These are phyloP conservation scores for Mycosphaerella sp. DNA, from an alignment of 2,329 filamentous ascomycete species.

Conservation along the genomic window DNA sequence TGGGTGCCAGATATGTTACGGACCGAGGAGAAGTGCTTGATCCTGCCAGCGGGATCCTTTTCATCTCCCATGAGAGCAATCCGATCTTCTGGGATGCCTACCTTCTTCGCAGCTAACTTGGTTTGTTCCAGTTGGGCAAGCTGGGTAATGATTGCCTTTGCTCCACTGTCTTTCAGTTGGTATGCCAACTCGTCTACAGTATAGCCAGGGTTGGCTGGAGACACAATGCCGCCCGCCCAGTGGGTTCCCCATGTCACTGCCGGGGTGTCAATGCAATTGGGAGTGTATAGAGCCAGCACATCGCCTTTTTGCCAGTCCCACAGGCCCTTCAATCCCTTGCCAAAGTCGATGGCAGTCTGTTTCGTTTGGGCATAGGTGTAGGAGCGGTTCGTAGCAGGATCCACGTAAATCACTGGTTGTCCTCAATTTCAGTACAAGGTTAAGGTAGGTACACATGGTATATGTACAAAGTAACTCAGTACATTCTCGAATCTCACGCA, in stretches of 20 bases:
- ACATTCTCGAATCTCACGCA: too few species aligned
- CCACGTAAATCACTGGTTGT: slow-evolving; percentile 63
- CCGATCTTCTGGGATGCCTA: slow-evolving; percentile 62
- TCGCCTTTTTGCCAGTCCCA: slow-evolving; percentile 79
- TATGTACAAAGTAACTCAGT: too few species aligned
- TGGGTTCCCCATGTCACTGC: slow-evolving; percentile 68
- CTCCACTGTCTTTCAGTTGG: slow-evolving; percentile 71
- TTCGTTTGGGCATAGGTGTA: slow-evolving; percentile 68
- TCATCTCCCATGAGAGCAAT: slow-evolving; percentile 71
- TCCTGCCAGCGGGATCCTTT: slow-evolving; percentile 50
- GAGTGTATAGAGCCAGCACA: slow-evolving; percentile 72
- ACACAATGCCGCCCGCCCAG: slow-evolving; percentile 74
- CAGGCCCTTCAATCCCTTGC: slow-evolving; percentile 64
- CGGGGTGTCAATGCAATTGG: slow-evolving; percentile 80
- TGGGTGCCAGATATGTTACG: slow-evolving; percentile 56
- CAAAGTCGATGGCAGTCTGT: slow-evolving; percentile 64
- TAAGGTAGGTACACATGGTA: too few species aligned
- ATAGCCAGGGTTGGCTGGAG: slow-evolving; percentile 85
- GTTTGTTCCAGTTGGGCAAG: slow-evolving; percentile 57
- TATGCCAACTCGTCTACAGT: slow-evolving; percentile 75
- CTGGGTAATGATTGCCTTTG: slow-evolving; percentile 70
- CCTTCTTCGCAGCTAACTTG: slow-evolving; percentile 24
- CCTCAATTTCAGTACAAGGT: neutral
- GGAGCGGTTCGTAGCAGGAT: slow-evolving; percentile 60
- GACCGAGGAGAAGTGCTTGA: slow-evolving; percentile 68